phyloP scores from a whole-genome alignment of 2,329 filamentous ascomycete genomes.

The Fusarium verrucosum region DNA sequence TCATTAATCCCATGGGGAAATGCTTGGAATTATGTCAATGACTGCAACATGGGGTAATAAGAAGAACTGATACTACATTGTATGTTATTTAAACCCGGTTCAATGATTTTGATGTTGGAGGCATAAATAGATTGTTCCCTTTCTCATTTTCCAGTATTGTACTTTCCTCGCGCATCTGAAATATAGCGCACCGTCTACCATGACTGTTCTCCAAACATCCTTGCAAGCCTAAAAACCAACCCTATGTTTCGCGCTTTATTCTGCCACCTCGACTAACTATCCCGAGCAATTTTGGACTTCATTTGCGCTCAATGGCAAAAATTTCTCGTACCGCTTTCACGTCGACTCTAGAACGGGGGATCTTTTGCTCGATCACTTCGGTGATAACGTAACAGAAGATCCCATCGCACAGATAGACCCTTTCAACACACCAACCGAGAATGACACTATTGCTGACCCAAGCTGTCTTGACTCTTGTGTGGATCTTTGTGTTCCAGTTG shows the following conservation, averaged over 20 bases:
- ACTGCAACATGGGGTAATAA: not conserved
- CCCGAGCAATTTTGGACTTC: conserved; percentile 61
- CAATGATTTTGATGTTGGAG: not conserved
- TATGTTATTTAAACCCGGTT: conserved; percentile 11
- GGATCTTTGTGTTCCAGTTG: conserved; percentile 49
- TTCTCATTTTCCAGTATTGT: not conserved
- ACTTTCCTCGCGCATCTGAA: no score
- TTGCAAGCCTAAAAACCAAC: not conserved
- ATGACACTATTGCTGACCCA: conserved; percentile 45
- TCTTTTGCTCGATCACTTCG: conserved; percentile 69
- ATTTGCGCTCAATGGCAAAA: conserved; percentile 65
- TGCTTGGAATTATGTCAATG: conserved; percentile 16
- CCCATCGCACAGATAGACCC: conserved; percentile 55
- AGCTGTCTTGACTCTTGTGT: conserved; percentile 49
- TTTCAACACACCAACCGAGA: conserved; percentile 49
- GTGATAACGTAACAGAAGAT: conserved; percentile 63
- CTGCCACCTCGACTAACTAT: not conserved
- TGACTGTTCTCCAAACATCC: conserved; percentile 13
- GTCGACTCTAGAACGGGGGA: conserved; percentile 66
- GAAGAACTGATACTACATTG: not conserved
- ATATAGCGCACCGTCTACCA: not conserved
- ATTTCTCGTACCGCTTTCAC: conserved; percentile 71
- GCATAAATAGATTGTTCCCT: no score
- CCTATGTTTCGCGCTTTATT: not conserved
- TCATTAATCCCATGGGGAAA: conserved; percentile 31